Evolutionary conservation across 1,139 yeast species (phyloP).

Genomic region (Nakaseomyces nivariensis): DNA sequence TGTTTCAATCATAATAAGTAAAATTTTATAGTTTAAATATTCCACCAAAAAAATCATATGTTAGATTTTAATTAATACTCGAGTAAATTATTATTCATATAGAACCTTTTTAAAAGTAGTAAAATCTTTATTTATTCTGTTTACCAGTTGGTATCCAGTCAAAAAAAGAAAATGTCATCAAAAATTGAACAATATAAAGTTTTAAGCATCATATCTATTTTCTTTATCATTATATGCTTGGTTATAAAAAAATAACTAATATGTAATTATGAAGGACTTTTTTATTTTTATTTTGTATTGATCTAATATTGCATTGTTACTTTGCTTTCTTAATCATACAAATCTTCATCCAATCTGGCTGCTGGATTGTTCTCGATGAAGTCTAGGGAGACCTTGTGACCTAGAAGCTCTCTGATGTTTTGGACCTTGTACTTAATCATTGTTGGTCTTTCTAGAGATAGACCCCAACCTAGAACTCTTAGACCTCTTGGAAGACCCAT

Average conservation of each 20-base stretch:
- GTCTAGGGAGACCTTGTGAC: constrained; percentile 87
- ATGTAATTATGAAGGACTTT: neutral
- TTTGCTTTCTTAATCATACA: constrained; percentile 27
- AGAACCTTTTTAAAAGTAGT: too few relatives aligned
- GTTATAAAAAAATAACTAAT: neutral
- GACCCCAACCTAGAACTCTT: constrained; percentile 96
- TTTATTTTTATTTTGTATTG: neutral
- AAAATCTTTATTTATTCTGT: too few relatives aligned
- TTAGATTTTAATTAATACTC: too few relatives aligned
- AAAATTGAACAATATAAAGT: too few relatives aligned
- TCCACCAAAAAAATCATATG: neutral
- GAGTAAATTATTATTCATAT: too few relatives aligned
- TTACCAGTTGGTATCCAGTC: too few relatives aligned
- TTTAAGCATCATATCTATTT: neutral
- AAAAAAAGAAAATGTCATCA: too few relatives aligned
- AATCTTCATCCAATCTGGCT: constrained; percentile 81
- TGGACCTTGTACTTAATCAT: constrained; percentile 97
- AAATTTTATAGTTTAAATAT: neutral
- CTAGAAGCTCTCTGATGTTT: constrained; percentile 88
- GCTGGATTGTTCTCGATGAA: constrained; percentile 96
- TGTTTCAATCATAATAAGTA: too few relatives aligned
- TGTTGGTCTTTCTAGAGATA: constrained; percentile 95
- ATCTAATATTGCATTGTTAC: neutral
- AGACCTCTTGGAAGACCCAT: constrained; percentile 95
- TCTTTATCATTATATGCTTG: constrained; percentile 2